Conservation (phyloP, 192 early-diverging fungal genomes). For the Coemansia sp. region DNA sequence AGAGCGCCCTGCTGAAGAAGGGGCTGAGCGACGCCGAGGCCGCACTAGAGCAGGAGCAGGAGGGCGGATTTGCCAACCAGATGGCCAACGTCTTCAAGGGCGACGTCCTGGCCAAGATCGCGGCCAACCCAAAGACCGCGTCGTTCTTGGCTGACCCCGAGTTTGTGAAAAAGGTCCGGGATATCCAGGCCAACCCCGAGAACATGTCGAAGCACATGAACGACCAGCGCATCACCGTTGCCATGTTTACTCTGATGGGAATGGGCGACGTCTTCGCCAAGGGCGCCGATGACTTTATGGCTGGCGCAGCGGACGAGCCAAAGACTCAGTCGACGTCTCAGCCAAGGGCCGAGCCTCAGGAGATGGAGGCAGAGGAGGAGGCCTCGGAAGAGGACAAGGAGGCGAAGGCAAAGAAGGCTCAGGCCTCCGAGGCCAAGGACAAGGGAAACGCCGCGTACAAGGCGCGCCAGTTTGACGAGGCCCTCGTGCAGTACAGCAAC, state of each 20-base stretch:
- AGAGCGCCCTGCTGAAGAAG: conserved; percentile 76
- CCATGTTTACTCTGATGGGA: conserved; percentile 78
- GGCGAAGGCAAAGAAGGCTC: conserved; percentile 65
- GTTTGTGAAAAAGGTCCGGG: conserved; percentile 71
- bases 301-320: neutral
- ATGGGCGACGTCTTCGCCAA: conserved; percentile 57
- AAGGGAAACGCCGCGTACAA: conserved; percentile 92
- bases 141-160: conserved; percentile 77
- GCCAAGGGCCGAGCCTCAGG: conserved; percentile 24
- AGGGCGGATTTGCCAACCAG: conserved; percentile 25
- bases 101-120: conserved; percentile 78
- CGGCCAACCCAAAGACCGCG: conserved; percentile 78
- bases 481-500: conserved; percentile 86
- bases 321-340: conserved; percentile 13
- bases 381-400: conserved; percentile 62
- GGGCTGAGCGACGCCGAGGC: conserved; percentile 75
- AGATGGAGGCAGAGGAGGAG: conserved; percentile 54
- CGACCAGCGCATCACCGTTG: conserved; percentile 83
- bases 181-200: conserved; percentile 76
- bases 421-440: conserved; percentile 80
- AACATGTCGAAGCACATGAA: conserved; percentile 70
- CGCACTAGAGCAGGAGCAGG: conserved; percentile 53
- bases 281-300: conserved; percentile 32
- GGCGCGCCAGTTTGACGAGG: conserved; percentile 86
- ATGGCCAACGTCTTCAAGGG: conserved; percentile 64